These are phyloP conservation scores for Sisymbrium irio DNA, from an alignment of 345 rosid species.

Conservation along the genomic window DNA sequence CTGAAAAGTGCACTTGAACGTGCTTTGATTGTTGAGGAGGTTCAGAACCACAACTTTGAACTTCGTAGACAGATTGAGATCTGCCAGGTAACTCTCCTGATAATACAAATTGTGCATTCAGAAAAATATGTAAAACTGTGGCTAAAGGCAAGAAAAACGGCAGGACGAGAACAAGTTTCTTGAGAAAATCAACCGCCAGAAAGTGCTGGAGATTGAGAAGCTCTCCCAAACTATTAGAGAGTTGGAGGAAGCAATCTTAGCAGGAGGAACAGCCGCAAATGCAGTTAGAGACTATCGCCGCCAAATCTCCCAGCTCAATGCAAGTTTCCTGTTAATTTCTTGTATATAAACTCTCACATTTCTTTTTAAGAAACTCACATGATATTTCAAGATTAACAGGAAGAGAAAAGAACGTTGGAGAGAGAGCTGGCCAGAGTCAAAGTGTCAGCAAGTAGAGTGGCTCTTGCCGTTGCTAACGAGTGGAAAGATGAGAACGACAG, in stretches of 20 bases:
- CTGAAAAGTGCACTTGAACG: slow-evolving; percentile 86
- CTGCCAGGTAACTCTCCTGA: slow-evolving; percentile 47
- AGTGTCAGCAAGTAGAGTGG: slow-evolving; percentile 79
- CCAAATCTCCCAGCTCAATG: slow-evolving; percentile 75
- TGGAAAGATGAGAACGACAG: slow-evolving; percentile 94
- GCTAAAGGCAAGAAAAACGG: background rate
- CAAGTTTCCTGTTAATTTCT: slow-evolving; percentile 26
- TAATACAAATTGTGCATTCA: background rate
- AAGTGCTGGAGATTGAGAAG: slow-evolving; percentile 83
- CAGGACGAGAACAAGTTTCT: slow-evolving; percentile 91
- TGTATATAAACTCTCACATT: background rate
- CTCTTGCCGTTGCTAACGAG: slow-evolving; percentile 83
- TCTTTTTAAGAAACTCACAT: background rate
- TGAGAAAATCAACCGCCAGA: slow-evolving; percentile 91
- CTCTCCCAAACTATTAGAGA: slow-evolving; percentile 78
- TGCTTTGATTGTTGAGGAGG: slow-evolving; percentile 88
- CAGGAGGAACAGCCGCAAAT: slow-evolving; percentile 84
- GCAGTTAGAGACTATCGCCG: slow-evolving; percentile 67
- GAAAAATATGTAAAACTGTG: background rate
- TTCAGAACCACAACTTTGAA: slow-evolving; percentile 89
- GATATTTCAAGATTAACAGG: slow-evolving; percentile 39
- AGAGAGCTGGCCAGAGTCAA: slow-evolving; percentile 89
- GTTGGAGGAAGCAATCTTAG: slow-evolving; percentile 81
- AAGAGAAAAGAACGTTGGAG: slow-evolving; percentile 86
- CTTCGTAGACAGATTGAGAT: slow-evolving; percentile 86